A percentile compares a stretch with the other conserved stretches of the same genome.
Evolutionary conservation across 148 eudicot genomes (phyloP).

Genomic region (Arbutus unedo): DNA sequence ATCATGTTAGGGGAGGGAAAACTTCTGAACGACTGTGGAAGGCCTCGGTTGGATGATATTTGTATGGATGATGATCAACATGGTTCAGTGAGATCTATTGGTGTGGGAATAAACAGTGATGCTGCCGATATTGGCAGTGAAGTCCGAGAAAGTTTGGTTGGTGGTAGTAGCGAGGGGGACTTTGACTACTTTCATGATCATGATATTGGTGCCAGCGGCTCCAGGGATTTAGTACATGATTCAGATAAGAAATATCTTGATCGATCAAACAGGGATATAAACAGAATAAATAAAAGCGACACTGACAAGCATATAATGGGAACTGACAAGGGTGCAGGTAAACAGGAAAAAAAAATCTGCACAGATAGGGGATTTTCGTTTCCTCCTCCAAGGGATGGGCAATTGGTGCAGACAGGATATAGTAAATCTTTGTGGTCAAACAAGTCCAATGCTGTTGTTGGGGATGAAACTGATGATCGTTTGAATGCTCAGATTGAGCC

Average conservation of each 20-base stretch:
- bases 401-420: slow-evolving; percentile 41
- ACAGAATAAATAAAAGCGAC: slow-evolving; percentile 32
- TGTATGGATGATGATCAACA: slow-evolving; percentile 85
- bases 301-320: slow-evolving; percentile 38
- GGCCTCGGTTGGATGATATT: slow-evolving; percentile 53
- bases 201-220: slow-evolving; percentile 47
- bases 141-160: slow-evolving; percentile 82
- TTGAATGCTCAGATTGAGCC: slow-evolving; percentile 27
- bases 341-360: slow-evolving; percentile 34
- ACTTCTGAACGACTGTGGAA: slow-evolving; percentile 51
- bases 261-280: slow-evolving; percentile 43
- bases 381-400: slow-evolving; percentile 71
- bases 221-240: slow-evolving; percentile 37
- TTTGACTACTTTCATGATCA: slow-evolving; percentile 69
- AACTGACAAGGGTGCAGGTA: slow-evolving; percentile 35
- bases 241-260: slow-evolving; percentile 34
- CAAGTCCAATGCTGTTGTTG: slow-evolving; percentile 31
- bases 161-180: slow-evolving; percentile 92
- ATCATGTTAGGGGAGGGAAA: slow-evolving; percentile 74
- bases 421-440: slow-evolving; percentile 64
- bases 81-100: slow-evolving; percentile 94
- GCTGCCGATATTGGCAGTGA: slow-evolving; percentile 87
- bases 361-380: slow-evolving; percentile 75
- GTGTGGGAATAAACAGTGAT: slow-evolving; percentile 97
- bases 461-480: slow-evolving; percentile 41